phyloP scores from a whole-genome alignment of 495 filamentous ascomycete genomes.

The Neurospora cerealis region DNA sequence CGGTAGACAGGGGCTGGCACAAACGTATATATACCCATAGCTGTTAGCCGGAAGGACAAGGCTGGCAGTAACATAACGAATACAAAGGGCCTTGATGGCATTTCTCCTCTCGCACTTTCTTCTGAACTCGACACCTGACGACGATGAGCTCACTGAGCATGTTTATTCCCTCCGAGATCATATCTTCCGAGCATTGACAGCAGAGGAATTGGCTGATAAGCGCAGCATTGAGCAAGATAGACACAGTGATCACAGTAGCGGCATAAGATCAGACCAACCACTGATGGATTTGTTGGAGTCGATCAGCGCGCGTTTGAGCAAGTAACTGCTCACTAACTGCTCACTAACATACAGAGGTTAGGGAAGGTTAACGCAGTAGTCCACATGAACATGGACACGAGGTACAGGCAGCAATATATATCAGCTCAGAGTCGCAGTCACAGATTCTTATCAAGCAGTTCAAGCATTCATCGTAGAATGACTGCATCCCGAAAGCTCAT shows the following conservation, averaged over 20 bases:
- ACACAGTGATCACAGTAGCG: background rate
- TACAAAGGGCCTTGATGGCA: background rate
- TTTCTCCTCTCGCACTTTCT: background rate
- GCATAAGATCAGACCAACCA: background rate
- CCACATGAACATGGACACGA: background rate
- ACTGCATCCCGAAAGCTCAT: background rate
- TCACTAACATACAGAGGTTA: too few relatives aligned
- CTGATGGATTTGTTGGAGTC: background rate
- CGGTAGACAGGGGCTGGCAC: background rate
- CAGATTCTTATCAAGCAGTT: too few relatives aligned
- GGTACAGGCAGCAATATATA: background rate
- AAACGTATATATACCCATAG: background rate
- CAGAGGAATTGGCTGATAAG: background rate
- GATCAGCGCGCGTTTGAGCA: background rate
- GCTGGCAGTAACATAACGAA: background rate
- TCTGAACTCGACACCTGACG: background rate
- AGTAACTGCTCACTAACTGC: background rate
- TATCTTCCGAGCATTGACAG: background rate
- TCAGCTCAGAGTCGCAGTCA: background rate
- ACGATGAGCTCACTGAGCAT: background rate
- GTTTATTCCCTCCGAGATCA: background rate
- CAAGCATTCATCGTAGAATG: too few relatives aligned
- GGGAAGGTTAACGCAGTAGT: background rate
- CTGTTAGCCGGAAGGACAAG: background rate
- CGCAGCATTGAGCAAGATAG: background rate